phyloP scores from a whole-genome alignment of 2,329 filamentous ascomycete genomes.

The Magnaporthiopsis rhizophila region DNA sequence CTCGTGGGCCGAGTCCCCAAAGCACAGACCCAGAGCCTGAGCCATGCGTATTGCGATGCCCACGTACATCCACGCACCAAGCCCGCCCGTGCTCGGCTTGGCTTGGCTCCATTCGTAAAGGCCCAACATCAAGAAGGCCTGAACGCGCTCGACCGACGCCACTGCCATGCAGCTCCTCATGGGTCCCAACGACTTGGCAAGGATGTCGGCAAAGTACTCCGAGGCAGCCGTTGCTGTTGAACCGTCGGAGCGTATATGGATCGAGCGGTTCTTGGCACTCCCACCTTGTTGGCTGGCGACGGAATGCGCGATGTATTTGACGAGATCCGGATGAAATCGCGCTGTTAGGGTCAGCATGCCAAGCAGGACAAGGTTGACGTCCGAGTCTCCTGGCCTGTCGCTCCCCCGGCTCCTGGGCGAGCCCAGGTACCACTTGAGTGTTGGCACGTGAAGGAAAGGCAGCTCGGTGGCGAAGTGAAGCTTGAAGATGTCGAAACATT shows the following conservation, averaged over 20 bases:
- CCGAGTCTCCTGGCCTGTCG: slow-evolving; percentile 28
- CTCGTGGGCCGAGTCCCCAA: slow-evolving; percentile 33
- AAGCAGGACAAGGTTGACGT: slow-evolving; percentile 49
- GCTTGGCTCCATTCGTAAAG: slow-evolving; percentile 65
- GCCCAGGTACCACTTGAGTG: slow-evolving; percentile 35
- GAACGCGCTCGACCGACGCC: slow-evolving; percentile 54
- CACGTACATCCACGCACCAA: slow-evolving; percentile 58
- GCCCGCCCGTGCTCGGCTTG: slow-evolving; percentile 37
- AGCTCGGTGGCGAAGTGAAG: slow-evolving; percentile 65
- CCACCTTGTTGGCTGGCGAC: slow-evolving; percentile 23
- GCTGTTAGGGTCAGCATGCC: slow-evolving; percentile 62
- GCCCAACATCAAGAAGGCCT: slow-evolving; percentile 62
- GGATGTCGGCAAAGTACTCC: slow-evolving; percentile 55
- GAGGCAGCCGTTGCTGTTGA: slow-evolving; percentile 48
- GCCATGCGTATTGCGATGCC: slow-evolving; percentile 58
- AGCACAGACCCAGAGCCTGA: slow-evolving; percentile 52
- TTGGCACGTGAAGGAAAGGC: slow-evolving; percentile 61
- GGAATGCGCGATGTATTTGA: slow-evolving; percentile 41
- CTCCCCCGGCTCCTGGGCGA: slow-evolving; percentile 28
- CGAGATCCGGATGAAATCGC: slow-evolving; percentile 56
- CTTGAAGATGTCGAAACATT: slow-evolving; percentile 62
- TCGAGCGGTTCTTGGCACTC: slow-evolving; percentile 24
- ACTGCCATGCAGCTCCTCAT: slow-evolving; percentile 38
- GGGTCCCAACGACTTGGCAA: slow-evolving; percentile 42
- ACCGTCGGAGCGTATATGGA: slow-evolving; percentile 35